Evolutionary conservation across 2,329 filamentous ascomycete genomes (phyloP).

Genomic region (Botrytis fabae): DNA sequence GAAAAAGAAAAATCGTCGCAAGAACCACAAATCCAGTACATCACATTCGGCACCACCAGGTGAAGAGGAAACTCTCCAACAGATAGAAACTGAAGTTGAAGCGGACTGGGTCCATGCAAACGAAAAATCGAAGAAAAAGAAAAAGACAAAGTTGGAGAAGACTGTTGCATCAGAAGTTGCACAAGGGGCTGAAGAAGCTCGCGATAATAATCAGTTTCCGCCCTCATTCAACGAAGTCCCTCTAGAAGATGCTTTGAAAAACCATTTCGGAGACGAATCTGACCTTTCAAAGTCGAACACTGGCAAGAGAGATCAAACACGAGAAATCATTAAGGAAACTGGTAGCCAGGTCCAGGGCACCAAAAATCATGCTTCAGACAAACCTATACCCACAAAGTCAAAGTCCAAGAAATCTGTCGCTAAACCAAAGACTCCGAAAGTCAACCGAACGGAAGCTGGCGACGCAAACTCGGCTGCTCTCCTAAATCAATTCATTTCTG

Average conservation of each 20-base stretch:
- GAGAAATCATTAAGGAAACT: neutral
- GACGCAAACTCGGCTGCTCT: conserved; percentile 18
- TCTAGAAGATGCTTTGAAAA: neutral
- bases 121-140: neutral
- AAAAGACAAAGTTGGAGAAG: neutral
- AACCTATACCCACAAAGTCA: neutral
- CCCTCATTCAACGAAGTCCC: neutral
- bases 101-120: neutral
- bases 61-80: neutral
- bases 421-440: conserved; percentile 5
- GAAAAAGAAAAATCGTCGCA: neutral
- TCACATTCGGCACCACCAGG: neutral
- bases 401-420: neutral
- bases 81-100: neutral
- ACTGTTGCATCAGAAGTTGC: neutral
- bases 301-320: conserved; percentile 2
- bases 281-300: neutral
- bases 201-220: neutral
- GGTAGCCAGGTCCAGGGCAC: neutral
- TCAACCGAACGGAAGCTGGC: neutral
- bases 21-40: neutral
- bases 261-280: neutral
- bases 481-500: conserved; percentile 12
- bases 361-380: neutral
- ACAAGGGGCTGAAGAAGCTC: neutral